Evolutionary conservation across 2,329 filamentous ascomycete genomes (phyloP).

Genomic region (Aschersonia sp.): DNA sequence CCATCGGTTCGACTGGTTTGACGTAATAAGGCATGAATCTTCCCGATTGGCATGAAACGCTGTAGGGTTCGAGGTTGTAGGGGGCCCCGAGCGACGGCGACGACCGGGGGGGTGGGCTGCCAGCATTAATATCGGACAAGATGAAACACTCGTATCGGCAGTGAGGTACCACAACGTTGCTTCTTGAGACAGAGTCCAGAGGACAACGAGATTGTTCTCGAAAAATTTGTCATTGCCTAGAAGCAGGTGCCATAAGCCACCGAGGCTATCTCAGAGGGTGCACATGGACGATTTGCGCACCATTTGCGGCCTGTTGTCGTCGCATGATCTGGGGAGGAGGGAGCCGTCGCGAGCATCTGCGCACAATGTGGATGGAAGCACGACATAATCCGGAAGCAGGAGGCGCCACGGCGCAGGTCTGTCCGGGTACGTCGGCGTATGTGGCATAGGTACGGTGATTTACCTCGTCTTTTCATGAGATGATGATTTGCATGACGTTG

Average conservation of each 20-base stretch:
- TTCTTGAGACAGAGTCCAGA: not conserved
- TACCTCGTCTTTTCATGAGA: not conserved
- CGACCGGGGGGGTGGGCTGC: not conserved
- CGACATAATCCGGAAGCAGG: no score
- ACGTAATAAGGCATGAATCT: not conserved
- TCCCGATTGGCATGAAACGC: constrained; percentile 1
- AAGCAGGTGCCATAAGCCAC: not conserved
- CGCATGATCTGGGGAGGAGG: no score
- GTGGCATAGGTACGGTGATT: not conserved
- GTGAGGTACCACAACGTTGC: not conserved
- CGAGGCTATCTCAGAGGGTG: not conserved
- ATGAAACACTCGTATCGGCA: not conserved
- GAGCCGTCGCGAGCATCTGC: no score
- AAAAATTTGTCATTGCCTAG: not conserved
- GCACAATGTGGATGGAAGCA: no score
- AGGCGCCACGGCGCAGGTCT: no score
- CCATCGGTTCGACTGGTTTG: not conserved
- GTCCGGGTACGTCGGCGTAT: not conserved
- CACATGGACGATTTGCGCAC: not conserved
- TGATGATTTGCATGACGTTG: not conserved
- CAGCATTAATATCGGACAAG: constrained; percentile 1
- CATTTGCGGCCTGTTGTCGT: no score
- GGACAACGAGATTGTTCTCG: not conserved
- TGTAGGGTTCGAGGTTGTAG: not conserved
- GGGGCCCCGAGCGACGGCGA: not conserved